Evolutionary conservation across 441 rosid species (phyloP), one percentile per base, ranked within the genome.

Genomic region (Pelargonium australe): DNA sequence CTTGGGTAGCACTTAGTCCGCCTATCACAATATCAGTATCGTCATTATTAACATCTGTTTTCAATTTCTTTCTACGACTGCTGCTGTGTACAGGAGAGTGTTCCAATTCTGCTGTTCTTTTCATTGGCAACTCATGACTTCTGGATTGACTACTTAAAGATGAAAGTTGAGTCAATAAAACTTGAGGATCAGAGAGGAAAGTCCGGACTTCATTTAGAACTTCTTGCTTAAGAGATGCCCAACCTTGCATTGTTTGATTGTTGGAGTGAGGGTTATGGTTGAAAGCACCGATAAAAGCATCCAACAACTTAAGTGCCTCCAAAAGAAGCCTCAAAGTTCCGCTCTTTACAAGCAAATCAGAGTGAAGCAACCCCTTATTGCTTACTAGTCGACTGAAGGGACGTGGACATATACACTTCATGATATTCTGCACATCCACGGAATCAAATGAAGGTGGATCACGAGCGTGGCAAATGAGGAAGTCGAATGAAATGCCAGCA

Each of bases 311-410:
- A 74, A 92, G 73, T 19, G 78, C 77, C 83, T 95, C 96, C 77
- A 83, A 77, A 75, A 95, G 87, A 79, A 95, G 88, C 79, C 91
- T 84, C 77, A 95, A 77, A 69, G 93, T 88, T 78, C 88, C 96
- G 82, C 88, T 89, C 75, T 85, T 92, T 76, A 92, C 93, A 68
- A 89, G 82, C 79, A 84, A 79, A 77, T 92, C 88, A 53, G 88
- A 81, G 80, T 92, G 93, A 73, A 87, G 99, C 83, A 95, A 78
- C 72, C 99, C 97, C 85, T 84, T 90, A 67, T 79, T 92, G 84
- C 90, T 81, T 28, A 81, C 81, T 12, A 95, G 80, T 74, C 96
- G 85, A 81, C 89, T 79, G 70, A 90, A 86, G 70, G 93, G 79
- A 57, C 85, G 86, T 62, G 97, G 92, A 78, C 89, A 83, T 72